Evolutionary conservation across 805 yeast species (phyloP).

Genomic region (Cyberlindnera bimundalis): DNA sequence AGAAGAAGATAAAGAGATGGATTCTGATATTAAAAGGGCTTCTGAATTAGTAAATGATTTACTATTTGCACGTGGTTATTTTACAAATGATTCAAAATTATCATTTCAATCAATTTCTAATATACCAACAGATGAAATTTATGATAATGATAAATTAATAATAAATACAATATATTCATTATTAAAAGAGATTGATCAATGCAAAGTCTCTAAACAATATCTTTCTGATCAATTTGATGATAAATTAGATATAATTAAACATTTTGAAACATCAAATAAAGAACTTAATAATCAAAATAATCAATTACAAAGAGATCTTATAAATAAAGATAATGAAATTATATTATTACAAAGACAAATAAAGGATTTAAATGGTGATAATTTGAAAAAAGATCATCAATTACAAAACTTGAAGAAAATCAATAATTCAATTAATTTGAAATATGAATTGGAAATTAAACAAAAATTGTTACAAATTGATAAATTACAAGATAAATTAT

Average conservation of each 20-base stretch:
- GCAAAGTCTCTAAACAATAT: conserved; percentile 8
- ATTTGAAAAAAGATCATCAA: conserved; percentile 5
- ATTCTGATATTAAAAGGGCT: too few species aligned
- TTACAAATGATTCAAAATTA: too few species aligned
- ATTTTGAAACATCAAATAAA: conserved; percentile 8
- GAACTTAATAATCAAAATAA: conserved; percentile 6
- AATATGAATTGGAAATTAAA: conserved; percentile 24
- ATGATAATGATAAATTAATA: too few species aligned
- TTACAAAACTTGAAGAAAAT: conserved; percentile 10
- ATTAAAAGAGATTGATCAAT: conserved; percentile 15
- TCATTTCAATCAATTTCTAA: too few species aligned
- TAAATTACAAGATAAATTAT: conserved; percentile 19
- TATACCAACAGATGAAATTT: too few species aligned
- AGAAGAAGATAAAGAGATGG: too few species aligned
- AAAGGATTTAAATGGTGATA: conserved; percentile 1
- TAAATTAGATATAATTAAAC: conserved; percentile 14
- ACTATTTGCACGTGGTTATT: too few species aligned
- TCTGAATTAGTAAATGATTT: too few species aligned
- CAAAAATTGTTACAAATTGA: conserved; percentile 16
- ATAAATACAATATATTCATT: conserved; percentile 20
- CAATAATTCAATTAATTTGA: conserved; percentile 15
- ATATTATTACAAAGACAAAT: conserved; percentile 1
- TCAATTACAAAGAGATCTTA: background rate
- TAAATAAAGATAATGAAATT: conserved; percentile 3
- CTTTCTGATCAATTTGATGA: conserved; percentile 12